Evolutionary conservation across 345 rosid species (phyloP).

Genomic region (Gossypium turneri): DNA sequence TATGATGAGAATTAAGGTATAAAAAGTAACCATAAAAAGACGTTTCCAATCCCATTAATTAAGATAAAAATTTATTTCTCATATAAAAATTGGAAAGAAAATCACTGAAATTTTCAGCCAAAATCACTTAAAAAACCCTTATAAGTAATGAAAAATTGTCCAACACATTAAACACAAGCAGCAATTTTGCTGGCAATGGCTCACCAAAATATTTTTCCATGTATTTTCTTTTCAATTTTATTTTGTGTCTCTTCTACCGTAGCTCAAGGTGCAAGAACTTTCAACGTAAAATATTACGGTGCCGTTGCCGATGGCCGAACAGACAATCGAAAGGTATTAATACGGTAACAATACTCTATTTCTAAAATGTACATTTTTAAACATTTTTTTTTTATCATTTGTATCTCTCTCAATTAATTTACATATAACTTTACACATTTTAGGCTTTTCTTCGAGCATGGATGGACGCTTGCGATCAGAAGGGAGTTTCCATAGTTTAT

Average conservation of each 20-base stretch:
- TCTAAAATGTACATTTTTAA: neutral
- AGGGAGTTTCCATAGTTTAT: neutral
- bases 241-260: neutral
- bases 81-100: too few species aligned
- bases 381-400: neutral
- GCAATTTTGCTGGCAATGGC: neutral
- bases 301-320: neutral
- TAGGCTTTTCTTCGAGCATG: slow-evolving; percentile 12
- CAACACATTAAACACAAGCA: too few species aligned
- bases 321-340: neutral
- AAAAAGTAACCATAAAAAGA: too few species aligned
- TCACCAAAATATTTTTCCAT: neutral
- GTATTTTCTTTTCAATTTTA: neutral
- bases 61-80: too few species aligned
- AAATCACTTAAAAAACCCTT: too few species aligned
- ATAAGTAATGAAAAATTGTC: too few species aligned
- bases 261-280: neutral
- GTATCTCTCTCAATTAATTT: neutral
- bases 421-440: neutral
- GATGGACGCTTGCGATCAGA: neutral
- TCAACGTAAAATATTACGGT: neutral
- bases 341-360: neutral
- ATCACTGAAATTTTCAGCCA: too few species aligned
- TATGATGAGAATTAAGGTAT: too few species aligned
- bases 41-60: too few species aligned